phyloP scores from a whole-genome alignment of 371 early-diverging fungal genomes.

The Thermomucor indicae-seudaticae region DNA sequence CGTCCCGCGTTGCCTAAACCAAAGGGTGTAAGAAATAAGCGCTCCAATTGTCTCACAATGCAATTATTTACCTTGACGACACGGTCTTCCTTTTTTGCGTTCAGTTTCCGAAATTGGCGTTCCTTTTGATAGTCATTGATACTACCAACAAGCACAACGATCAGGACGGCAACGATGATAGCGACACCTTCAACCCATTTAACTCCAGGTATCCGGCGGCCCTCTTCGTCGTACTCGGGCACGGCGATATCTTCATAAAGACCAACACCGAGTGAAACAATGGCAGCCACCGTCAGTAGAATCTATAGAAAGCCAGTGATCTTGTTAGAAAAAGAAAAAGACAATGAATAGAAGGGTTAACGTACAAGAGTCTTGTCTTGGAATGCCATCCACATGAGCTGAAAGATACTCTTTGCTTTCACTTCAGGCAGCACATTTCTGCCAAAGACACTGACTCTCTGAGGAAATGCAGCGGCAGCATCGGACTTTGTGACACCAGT shows the following conservation, averaged over 20 bases:
- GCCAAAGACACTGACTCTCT: constrained; percentile 53
- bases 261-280: constrained; percentile 84
- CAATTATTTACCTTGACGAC: constrained; percentile 53
- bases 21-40: not conserved
- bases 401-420: constrained; percentile 64
- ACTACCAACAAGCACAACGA: constrained; percentile 77
- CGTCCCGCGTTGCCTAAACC: constrained; percentile 67
- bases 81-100: constrained; percentile 82
- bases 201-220: constrained; percentile 45
- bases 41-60: constrained; percentile 7
- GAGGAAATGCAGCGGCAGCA: constrained; percentile 15
- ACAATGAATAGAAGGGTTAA: not conserved
- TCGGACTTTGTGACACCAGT: constrained; percentile 5
- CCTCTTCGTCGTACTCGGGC: constrained; percentile 32
- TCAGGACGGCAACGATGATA: constrained; percentile 75
- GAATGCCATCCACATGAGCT: constrained; percentile 77
- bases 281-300: constrained; percentile 76
- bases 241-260: constrained; percentile 76
- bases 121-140: constrained; percentile 89
- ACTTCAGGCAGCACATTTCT: constrained; percentile 63
- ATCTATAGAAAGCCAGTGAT: constrained; percentile 39
- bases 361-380: constrained; percentile 82
- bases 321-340: not conserved
- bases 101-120: constrained; percentile 76
- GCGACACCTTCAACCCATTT: constrained; percentile 81